Conservation (phyloP, 768 basidiomycete genomes). For the Phaeolepiota aurea region DNA sequence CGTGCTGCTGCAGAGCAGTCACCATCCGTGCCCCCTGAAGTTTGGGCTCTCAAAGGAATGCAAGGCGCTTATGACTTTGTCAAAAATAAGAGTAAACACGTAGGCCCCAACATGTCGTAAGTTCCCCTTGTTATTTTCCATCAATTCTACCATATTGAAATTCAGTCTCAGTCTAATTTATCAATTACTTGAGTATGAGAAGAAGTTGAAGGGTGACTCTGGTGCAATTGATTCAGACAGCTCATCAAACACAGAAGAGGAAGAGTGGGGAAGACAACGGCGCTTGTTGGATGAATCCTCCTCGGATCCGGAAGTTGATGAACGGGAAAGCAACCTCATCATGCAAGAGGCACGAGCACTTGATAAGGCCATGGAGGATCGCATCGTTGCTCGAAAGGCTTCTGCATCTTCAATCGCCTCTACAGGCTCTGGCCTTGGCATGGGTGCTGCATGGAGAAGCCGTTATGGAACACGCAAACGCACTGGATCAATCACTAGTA, state of each 20-base stretch:
- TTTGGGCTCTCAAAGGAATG: constrained; percentile 80
- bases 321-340: constrained; percentile 46
- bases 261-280: constrained; percentile 74
- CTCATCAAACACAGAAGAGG: constrained; percentile 52
- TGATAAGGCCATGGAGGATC: constrained; percentile 84
- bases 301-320: constrained; percentile 36
- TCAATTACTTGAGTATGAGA: constrained; percentile 89
- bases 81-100: constrained; percentile 80
- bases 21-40: constrained; percentile 59
- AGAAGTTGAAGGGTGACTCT: constrained; percentile 51
- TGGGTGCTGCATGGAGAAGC: constrained; percentile 58
- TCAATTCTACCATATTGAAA: constrained; percentile 12
- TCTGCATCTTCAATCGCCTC: constrained; percentile 60
- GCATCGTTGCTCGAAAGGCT: constrained; percentile 64
- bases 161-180: constrained; percentile 78
- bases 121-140: constrained; percentile 23
- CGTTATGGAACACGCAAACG: constrained; percentile 63
- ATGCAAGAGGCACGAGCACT: constrained; percentile 76
- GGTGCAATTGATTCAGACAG: constrained; percentile 41
- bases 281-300: constrained; percentile 47
- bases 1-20: constrained; percentile 71
- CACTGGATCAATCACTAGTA: constrained; percentile 69
- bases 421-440: constrained; percentile 46
- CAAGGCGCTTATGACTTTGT: constrained; percentile 86
- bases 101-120: constrained; percentile 93